Evolutionary conservation across 805 yeast species (phyloP), one percentile per base, ranked within the genome.

Genomic region (Nematodospora valgi): DNA sequence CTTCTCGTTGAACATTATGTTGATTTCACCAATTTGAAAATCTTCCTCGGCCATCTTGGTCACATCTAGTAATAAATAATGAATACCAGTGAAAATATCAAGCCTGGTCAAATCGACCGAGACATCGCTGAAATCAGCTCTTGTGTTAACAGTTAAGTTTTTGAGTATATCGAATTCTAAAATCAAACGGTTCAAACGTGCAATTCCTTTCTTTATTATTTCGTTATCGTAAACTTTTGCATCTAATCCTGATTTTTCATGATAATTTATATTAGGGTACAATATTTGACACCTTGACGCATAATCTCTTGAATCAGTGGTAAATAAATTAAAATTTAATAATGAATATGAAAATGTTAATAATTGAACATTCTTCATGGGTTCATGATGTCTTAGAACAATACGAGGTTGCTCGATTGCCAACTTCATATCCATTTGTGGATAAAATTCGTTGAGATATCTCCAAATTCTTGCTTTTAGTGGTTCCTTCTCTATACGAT

Each of bases 321-420:
- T 65, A 23, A 47, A 26, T 4, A 64, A 40, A 28, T 58, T 65
- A 25, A 67, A 44, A 37, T 59, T 52, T 35, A 65, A 44, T 37
- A 62, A 50, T 3, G 70, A 58, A 42, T 58, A 64, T 1, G 64
- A 52, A 20, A 59, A 51, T 35, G 56, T 55, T 19, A 67, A 38
- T 22, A 66, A 34, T 37, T 48, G 46, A 3, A 41, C 40, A 9
- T 43, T 33, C 4, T 38, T 33, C 2, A 32, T 23, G 1, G 24
- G 5, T 18, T 28, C 37, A 19, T 43, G 38, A 34, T 51, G 52
- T 21, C 55, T 37, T 2, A 56, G 12, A 2, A 56, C 53, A 5
- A 57, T 25, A 28, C 63, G 40, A 5, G 67, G 66, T 31, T 59
- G 66, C 37, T 62, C 68, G 8, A 62, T 42, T 6, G 52, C 48